Conservation (phyloP, 805 yeast genomes). For the Torulaspora delbrueckii region DNA sequence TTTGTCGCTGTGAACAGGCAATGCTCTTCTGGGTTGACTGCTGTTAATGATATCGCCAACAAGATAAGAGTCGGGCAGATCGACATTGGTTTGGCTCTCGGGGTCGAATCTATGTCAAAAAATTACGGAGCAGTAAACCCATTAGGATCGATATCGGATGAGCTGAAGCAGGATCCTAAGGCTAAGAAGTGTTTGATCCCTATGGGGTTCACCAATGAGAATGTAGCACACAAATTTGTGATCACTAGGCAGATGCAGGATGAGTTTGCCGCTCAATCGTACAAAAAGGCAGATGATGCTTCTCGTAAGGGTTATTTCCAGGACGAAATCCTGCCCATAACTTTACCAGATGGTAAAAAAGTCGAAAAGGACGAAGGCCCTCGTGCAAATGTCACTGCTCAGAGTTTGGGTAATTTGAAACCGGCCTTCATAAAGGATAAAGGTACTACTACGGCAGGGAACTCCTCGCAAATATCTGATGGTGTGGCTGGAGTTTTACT, state of each 20-base stretch:
- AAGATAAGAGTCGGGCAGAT: conserved; percentile 85
- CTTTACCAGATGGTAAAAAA: conserved; percentile 42
- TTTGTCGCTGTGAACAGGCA: conserved; percentile 86
- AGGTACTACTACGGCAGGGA: conserved; percentile 92
- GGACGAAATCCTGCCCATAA: conserved; percentile 84
- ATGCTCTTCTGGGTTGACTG: conserved; percentile 91
- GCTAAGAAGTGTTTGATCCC: conserved; percentile 83
- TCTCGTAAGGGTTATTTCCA: conserved; percentile 66
- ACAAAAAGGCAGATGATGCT: conserved; percentile 77
- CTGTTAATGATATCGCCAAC: conserved; percentile 83
- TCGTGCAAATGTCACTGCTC: conserved; percentile 77
- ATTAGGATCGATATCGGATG: conserved; percentile 54
- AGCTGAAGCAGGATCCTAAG: conserved; percentile 40
- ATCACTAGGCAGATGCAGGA: conserved; percentile 74
- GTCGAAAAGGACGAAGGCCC: conserved; percentile 85
- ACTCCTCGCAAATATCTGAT: conserved; percentile 92
- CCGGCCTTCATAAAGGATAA: conserved; percentile 77
- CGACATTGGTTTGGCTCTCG: conserved; percentile 84
- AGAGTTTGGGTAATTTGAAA: conserved; percentile 63
- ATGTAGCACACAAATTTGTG: conserved; percentile 64
- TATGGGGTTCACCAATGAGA: conserved; percentile 95
- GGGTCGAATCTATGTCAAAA: conserved; percentile 91
- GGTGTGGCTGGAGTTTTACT: conserved; percentile 91
- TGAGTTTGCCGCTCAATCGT: conserved; percentile 81
- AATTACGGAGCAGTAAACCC: conserved; percentile 75